Evolutionary conservation across 2,329 filamentous ascomycete genomes (phyloP), one percentile per base, ranked within the genome.

Genomic region (Ophiostoma ulmi): DNA sequence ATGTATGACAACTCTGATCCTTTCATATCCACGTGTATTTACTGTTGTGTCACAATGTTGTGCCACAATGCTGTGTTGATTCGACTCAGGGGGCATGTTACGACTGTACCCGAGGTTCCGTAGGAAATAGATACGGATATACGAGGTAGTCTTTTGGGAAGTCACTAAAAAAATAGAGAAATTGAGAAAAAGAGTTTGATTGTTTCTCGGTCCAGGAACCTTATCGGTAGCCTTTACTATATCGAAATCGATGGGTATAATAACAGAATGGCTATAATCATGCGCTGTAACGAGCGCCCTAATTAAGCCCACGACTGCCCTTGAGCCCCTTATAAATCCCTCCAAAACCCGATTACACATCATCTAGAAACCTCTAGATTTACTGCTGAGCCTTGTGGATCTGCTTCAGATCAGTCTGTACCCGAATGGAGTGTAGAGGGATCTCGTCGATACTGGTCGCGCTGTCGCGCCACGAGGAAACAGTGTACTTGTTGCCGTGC

Each of bases 241-340:
- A 35, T 63, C 58, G 22, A 63, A 63, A 63, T 63, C 58, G 58
- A 63, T 63, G 58, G 58, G 58, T 63, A 63, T 63, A 63, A 63
- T 63, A 63, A 63, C 58, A 63, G 35, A 58, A 63, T 20, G 35
- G 26, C 58, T 63, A 17, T 20, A 63, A 63, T 26, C 52, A 58
- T 63, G 26, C 58, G 22, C 58, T 63, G 26, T 7, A 20, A 58
- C 52, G 10, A 26, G 52, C 52, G 52, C 52, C 26, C 11, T 13
- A 17, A 63, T 35, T 13, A 63, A 63, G 58, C 58, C 58, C 22
- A 7, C 13, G 26, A 26, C 58, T 63, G 11, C 26, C 26, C 22
- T 26, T 31, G 7, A 22, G 52, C 52, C 52, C n/a, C 52, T 7
- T 58, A 31, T 17, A 61, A 63, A 26, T 63, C 58, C 58, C 26